A percentile compares a stretch with the other conserved stretches of the same genome.
phyloP scores from a whole-genome alignment of 441 rosid species.

The Rhodomyrtus psidioides region DNA sequence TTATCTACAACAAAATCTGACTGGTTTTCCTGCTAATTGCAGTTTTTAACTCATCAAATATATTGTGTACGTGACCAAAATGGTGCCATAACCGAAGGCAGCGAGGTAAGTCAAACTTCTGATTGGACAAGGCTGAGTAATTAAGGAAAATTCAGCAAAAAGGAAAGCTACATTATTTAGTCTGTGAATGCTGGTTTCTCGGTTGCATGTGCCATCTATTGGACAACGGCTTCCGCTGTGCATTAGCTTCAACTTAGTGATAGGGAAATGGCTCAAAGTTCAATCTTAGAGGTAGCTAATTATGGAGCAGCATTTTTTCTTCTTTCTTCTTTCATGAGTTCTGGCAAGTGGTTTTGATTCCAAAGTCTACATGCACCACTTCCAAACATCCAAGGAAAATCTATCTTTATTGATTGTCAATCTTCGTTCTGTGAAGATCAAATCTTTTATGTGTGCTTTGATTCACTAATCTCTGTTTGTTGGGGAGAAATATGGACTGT shows the following conservation, averaged over 20 bases:
- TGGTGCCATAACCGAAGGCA: too few species aligned
- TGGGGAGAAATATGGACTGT: too few species aligned
- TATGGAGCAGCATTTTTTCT: not conserved
- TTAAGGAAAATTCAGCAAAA: not conserved
- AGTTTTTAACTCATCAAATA: conserved; percentile 88
- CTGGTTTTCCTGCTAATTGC: conserved; percentile 3
- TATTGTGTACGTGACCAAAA: conserved; percentile 67
- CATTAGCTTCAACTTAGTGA: not conserved
- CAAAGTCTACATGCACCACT: too few species aligned
- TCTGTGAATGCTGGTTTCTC: not conserved
- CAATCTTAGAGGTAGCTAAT: not conserved
- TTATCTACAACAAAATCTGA: not conserved
- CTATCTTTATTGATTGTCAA: too few species aligned
- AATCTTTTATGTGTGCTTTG: too few species aligned
- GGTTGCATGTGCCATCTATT: not conserved
- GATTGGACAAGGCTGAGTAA: not conserved
- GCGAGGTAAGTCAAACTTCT: conserved; percentile 31
- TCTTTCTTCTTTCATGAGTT: not conserved
- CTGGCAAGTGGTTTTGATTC: not conserved
- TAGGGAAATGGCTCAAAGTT: not conserved
- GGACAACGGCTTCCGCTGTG: not conserved
- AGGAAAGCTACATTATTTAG: not conserved
- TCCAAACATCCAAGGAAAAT: too few species aligned
- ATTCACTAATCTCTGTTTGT: too few species aligned
- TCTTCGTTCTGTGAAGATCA: too few species aligned